These are phyloP conservation scores for Cercophora sp. DNA, from an alignment of 495 filamentous ascomycete genomes.

Conservation along the genomic window DNA sequence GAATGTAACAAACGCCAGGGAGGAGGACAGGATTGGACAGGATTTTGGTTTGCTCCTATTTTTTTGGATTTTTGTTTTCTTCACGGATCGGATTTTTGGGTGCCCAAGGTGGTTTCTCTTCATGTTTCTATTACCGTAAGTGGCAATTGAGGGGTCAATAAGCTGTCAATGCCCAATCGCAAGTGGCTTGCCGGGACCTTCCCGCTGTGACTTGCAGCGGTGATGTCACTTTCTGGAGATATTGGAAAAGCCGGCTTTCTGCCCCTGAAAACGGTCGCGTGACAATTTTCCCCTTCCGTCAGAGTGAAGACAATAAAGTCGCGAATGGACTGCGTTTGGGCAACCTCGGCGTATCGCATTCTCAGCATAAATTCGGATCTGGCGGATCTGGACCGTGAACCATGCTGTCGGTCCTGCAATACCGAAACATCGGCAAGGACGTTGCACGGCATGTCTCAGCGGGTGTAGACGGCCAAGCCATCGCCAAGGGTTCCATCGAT, in stretches of 20 bases:
- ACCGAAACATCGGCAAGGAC: slow-evolving; percentile 11
- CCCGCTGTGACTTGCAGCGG: slow-evolving; percentile 8
- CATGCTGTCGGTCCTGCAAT: slow-evolving; percentile 9
- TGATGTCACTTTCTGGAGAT: slow-evolving; percentile 1
- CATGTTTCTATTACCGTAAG: no score
- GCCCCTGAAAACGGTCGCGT: slow-evolving; percentile 1
- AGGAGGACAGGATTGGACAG: no score
- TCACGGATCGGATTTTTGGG: no score
- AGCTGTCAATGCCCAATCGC: no score
- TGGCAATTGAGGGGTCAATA: no score
- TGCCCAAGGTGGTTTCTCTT: no score
- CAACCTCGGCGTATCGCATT: neutral
- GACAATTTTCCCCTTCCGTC: neutral
- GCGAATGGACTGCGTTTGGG: neutral
- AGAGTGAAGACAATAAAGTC: slow-evolving; percentile 1
- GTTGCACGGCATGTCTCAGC: slow-evolving; percentile 10
- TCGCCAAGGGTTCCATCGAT: slow-evolving; percentile 1
- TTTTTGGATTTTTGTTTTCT: no score
- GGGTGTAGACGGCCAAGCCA: neutral
- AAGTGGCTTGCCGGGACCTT: no score
- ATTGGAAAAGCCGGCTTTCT: slow-evolving; percentile 3
- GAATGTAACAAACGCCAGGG: no score
- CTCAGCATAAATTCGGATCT: neutral
- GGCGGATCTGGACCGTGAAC: slow-evolving; percentile 5
- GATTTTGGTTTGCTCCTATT: no score